Evolutionary conservation across 495 filamentous ascomycete genomes (phyloP).

Genomic region (Paragyromitra xinjiangensis): DNA sequence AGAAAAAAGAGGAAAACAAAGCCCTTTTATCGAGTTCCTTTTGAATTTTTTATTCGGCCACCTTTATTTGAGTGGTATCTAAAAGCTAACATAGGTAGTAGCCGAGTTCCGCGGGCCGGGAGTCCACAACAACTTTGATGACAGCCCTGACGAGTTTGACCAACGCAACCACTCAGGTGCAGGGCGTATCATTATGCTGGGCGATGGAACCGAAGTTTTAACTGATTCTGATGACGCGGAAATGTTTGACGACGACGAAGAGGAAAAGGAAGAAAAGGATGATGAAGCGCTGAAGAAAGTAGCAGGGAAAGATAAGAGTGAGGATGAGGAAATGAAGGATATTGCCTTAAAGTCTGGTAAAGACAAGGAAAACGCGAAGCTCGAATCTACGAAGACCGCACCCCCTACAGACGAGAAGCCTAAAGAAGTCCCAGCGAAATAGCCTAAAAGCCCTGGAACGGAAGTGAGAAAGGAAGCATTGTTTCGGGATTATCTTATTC

Average conservation of each 20-base stretch:
- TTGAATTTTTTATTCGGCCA: background rate
- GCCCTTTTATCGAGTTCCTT: background rate
- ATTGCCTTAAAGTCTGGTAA: constrained; percentile 45
- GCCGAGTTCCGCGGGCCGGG: constrained; percentile 96
- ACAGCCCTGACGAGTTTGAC: constrained; percentile 92
- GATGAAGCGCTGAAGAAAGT: constrained; percentile 48
- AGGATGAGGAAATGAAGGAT: constrained; percentile 48
- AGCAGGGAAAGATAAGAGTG: constrained; percentile 28
- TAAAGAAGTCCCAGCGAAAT: constrained; percentile 43
- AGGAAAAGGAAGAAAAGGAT: constrained; percentile 59
- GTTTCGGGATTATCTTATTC: constrained; percentile 28
- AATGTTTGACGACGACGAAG: constrained; percentile 91
- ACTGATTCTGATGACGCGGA: constrained; percentile 87
- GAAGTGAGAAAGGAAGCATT: constrained; percentile 18
- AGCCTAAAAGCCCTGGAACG: constrained; percentile 13
- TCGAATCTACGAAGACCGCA: constrained; percentile 26
- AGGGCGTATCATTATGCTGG: constrained; percentile 89
- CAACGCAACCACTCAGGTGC: constrained; percentile 63
- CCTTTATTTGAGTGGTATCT: background rate
- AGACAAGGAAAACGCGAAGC: constrained; percentile 53
- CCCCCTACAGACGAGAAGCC: constrained; percentile 34
- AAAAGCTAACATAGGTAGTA: constrained; percentile 65
- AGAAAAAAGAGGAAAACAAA: background rate
- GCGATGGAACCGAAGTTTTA: constrained; percentile 89
- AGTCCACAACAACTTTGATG: constrained; percentile 81